Evolutionary conservation across 192 early-diverging fungal species (phyloP).

Genomic region (Rhizophagus prolifer): DNA sequence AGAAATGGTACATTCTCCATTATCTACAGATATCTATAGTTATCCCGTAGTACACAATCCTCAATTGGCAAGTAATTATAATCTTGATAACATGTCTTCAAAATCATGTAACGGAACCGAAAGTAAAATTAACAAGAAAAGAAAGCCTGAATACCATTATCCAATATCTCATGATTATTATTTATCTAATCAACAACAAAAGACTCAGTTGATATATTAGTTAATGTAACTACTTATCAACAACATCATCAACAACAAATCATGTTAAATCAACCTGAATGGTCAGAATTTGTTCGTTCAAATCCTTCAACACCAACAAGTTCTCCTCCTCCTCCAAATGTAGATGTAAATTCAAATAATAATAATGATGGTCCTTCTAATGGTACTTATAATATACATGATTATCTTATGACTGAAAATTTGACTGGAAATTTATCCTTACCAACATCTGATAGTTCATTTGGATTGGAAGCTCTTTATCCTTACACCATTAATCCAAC

Average conservation of each 20-base stretch:
- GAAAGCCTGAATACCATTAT: conserved; percentile 10
- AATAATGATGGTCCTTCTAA: not conserved
- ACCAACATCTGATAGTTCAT: not conserved
- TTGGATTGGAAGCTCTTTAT: not conserved
- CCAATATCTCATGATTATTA: conserved; percentile 2
- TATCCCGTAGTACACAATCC: not conserved
- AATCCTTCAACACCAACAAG: conserved; percentile 17
- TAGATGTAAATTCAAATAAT: not conserved
- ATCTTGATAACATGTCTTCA: conserved; percentile 7
- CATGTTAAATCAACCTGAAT: not conserved
- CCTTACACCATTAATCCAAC: not conserved
- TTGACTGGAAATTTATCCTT: not conserved
- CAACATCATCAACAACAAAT: not conserved
- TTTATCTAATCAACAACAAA: not conserved
- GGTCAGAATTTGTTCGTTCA: conserved; percentile 19
- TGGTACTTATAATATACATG: not conserved
- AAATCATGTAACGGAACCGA: conserved; percentile 1
- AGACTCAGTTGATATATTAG: not conserved
- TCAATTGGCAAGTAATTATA: not conserved
- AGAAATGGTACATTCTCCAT: conserved; percentile 17
- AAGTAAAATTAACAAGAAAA: conserved; percentile 6
- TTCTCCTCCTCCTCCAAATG: not conserved
- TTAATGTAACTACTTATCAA: not conserved
- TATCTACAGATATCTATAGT: conserved; percentile 2
- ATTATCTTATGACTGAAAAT: conserved; percentile 6